Percentiles rank a stretch among this genome's conserved stretches.
Evolutionary conservation across 345 rosid species (phyloP).

Genomic region (Acer saccharum): DNA sequence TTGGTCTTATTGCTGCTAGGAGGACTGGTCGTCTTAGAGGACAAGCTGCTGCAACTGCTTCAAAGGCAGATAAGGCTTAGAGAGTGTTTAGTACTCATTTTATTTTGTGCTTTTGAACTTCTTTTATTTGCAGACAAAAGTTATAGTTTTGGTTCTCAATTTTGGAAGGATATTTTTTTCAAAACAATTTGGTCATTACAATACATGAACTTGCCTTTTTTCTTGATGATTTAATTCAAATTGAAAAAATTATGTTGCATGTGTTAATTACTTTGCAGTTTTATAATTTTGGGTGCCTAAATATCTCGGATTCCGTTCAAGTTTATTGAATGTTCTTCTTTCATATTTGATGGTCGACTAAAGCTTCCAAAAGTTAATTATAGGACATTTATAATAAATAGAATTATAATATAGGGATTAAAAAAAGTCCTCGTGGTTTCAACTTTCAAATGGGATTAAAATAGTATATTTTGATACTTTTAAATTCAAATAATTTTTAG

Average conservation of each 20-base stretch:
- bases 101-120: background rate
- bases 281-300: background rate
- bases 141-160: background rate
- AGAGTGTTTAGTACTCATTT: background rate
- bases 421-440: too few species aligned
- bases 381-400: too few species aligned
- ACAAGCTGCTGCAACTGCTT: slow-evolving; percentile 72
- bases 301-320: too few species aligned
- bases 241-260: background rate
- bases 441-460: too few species aligned
- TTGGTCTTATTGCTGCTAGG: slow-evolving; percentile 81
- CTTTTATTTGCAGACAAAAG: background rate
- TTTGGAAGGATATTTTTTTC: background rate
- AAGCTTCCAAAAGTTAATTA: too few species aligned
- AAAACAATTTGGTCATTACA: background rate
- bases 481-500: too few species aligned
- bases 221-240: background rate
- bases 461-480: too few species aligned
- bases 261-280: background rate
- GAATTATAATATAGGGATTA: too few species aligned
- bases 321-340: too few species aligned
- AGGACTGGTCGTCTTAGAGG: slow-evolving; percentile 78
- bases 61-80: slow-evolving; percentile 56
- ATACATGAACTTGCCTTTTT: background rate
- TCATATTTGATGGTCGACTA: too few species aligned